Base-by-base conservation (phyloP, 306 rosid species). In the Corylus americana region DNA sequence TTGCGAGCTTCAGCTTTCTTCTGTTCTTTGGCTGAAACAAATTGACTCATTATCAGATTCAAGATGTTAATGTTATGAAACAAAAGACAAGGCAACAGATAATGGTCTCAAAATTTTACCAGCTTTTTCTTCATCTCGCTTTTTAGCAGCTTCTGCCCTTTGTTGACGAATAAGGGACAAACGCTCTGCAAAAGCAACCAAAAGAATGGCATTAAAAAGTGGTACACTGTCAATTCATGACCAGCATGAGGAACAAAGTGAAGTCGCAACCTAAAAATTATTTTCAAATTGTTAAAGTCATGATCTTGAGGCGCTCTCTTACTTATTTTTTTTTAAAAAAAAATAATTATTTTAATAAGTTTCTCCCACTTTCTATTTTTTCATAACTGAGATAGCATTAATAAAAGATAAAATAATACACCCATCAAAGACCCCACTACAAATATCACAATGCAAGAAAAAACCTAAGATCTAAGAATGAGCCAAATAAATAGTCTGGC, bases 81-180 rank as follows among this genome's bases (percentile, higher is more conserved):
- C 58, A 25, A 54, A n/a, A 51, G 51, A 67, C 61, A 47, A 49
- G 63, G 22, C 8, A 61, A 76, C 31, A 37, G 51, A 62, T 55
- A 14, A 66, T 55, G 25, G 66, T 76, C 16, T 50, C 39, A 71
- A 35, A 59, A 78, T 47, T 81, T 68, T 87, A 92, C 98, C 97
- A 71, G 94, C 92, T 75, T 87, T 92, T 81, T 92, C 98, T 85
- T 94, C 97, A 63, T 91, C 91, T 73, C 97, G 78, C 87, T 91
- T 94, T 75, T 81, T 90, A 68, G 98, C 97, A 81, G 98, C 98
- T 62, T 94, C 98, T 45, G 86, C 94, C 89, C 97, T 89, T 81
- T 94, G 92, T 81, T 90, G 89, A 5, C 98, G 88, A 77, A 92
- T 89, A 57, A 91, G 90, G 67, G 94, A 84, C 79, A 94, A 92